phyloP scores from a whole-genome alignment of 257 asterid genomes.

The Ligustrum vulgare region DNA sequence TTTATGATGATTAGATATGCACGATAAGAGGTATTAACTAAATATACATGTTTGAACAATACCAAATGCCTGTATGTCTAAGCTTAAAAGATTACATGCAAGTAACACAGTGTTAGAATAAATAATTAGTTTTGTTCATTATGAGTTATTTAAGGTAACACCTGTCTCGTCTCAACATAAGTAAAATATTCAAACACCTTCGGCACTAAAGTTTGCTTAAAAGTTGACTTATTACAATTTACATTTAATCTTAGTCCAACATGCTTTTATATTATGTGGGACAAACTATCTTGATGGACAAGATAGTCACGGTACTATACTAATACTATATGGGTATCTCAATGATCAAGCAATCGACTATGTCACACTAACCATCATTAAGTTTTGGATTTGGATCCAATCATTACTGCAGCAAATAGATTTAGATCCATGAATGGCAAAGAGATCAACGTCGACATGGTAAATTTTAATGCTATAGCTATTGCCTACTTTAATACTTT shows the following conservation, averaged over 20 bases:
- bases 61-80: not conserved
- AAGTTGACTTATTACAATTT: not conserved
- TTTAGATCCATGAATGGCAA: not conserved
- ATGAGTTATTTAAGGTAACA: not conserved
- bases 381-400: not conserved
- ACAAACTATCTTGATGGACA: not conserved
- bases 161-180: not conserved
- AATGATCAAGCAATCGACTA: not conserved
- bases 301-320: not conserved
- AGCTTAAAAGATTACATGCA: not conserved
- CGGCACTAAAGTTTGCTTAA: not conserved
- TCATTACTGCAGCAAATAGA: not conserved
- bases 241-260: not conserved
- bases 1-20: not conserved
- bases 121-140: not conserved
- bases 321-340: not conserved
- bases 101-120: not conserved
- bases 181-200: not conserved
- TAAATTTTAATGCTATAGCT: not conserved
- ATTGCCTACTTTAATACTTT: not conserved
- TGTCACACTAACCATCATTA: slow-evolving; percentile 1
- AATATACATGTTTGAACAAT: not conserved
- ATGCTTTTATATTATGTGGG: not conserved
- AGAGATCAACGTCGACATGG: not conserved
- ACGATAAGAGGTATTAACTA: not conserved